Base-by-base conservation (phyloP, 2,329 filamentous ascomycete genomes). In the Metarhizium sp. region DNA sequence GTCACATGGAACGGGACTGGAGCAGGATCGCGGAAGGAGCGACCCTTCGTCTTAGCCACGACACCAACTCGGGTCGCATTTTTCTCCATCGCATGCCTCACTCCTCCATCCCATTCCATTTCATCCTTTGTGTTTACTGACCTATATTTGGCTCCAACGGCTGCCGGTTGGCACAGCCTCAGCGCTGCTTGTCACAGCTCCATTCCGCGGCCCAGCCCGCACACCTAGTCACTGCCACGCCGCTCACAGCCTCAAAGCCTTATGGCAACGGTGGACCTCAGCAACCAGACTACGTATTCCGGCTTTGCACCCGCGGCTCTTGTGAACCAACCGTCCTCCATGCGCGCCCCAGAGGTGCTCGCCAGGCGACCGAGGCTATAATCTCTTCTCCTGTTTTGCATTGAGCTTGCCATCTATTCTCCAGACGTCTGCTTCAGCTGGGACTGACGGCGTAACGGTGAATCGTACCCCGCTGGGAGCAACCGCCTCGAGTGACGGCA, bases 321-420 rank as follows among this genome's bases (percentile, higher is more conserved):
- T 18, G 1, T n/a, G 25, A 34, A 32, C 25, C 47, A 32, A 11
- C 7, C 30, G 5, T 52, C 50, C 50, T 52, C 50, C 36, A 52
- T 52, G 50, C 36, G 50, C 50, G 16, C 50, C 50, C 50, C 2
- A 43, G 50, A 52, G 50, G 50, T 52, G 50, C 50, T 52, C 50
- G 18, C 38, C 25, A 30, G 50, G 36, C 6, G 50, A 40, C 20
- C 25, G 50, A 40, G 30, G 36, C 11, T 32, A 11, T 30, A n/a
- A 43, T 42, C 29, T 38, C 16, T 14, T 14, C n/a, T 18, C 29
- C 13, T 8, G 43, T 30, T 32, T 6, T 43, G 29, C 25, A 18
- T 38, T 42, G 20, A 13, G 25, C 20, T 30, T 38, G 42, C 30
- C 43, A 54, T 54, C 52, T 51, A 38, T 51, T 46, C 51, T 34